Percentiles rank a stretch among this genome's conserved stretches.
These are phyloP conservation scores for Penicillium paradoxum DNA, from an alignment of 495 filamentous ascomycete species.

Conservation along the genomic window DNA sequence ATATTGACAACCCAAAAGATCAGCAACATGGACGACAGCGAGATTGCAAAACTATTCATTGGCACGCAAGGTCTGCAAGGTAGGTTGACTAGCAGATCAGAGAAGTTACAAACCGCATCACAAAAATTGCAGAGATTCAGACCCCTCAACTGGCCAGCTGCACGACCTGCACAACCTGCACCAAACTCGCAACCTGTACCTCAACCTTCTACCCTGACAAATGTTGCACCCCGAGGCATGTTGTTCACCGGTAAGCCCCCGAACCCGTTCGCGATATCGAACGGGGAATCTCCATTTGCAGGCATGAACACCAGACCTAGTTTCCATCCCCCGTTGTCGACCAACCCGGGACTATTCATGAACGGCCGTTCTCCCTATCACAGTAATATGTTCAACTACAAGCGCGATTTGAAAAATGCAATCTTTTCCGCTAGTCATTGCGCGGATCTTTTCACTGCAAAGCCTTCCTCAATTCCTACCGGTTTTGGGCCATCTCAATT, in stretches of 20 bases:
- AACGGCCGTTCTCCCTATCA: too few relatives aligned
- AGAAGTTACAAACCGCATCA: slow-evolving; percentile 10
- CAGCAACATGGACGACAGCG: slow-evolving; percentile 23
- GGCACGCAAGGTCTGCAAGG: slow-evolving; percentile 12
- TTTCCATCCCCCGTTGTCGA: neutral
- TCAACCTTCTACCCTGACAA: neutral
- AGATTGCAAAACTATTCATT: slow-evolving; percentile 15
- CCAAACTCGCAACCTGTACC: neutral
- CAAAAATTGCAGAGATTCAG: neutral
- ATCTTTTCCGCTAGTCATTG: too few relatives aligned
- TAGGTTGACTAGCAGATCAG: slow-evolving; percentile 10
- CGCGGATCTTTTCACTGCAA: too few relatives aligned
- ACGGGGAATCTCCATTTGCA: neutral
- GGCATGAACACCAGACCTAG: neutral
- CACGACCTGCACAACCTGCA: neutral
- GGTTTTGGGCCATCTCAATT: neutral
- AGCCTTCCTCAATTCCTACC: neutral
- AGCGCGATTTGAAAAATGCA: too few relatives aligned
- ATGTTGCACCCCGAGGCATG: neutral
- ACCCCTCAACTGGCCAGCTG: neutral
- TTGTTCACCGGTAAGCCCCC: neutral
- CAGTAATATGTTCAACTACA: too few relatives aligned
- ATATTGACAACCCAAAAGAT: slow-evolving; percentile 30
- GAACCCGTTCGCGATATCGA: neutral
- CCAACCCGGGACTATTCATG: too few relatives aligned